Conservation (phyloP, 176 grass and related monocot genomes). For the Triticum monococcum region DNA sequence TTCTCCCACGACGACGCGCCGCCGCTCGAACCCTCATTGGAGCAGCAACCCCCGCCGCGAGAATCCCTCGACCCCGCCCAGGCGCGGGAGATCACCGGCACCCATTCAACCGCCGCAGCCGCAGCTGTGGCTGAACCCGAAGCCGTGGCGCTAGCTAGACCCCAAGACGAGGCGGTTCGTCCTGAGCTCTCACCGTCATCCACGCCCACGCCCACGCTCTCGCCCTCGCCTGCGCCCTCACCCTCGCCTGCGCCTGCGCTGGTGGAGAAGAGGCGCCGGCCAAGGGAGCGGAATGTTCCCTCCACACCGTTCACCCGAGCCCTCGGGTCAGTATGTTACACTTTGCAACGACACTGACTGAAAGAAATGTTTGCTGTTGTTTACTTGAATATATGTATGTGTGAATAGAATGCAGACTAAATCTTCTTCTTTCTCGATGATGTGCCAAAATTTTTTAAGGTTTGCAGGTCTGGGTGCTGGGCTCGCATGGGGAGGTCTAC, state of each 20-base stretch:
- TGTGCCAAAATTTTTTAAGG: constrained; percentile 31
- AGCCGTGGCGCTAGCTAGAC: not conserved
- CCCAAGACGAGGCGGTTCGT: not conserved
- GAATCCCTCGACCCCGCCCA: constrained; percentile 11
- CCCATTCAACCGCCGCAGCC: not conserved
- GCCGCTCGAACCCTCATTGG: constrained; percentile 22
- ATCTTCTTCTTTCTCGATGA: constrained; percentile 2
- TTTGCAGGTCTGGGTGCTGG: constrained; percentile 89
- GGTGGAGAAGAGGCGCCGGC: constrained; percentile 56
- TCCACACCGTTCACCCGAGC: constrained; percentile 85
- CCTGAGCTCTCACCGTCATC: not conserved
- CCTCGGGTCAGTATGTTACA: constrained; percentile 60
- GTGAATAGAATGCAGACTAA: constrained; percentile 8
- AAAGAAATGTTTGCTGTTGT: constrained; percentile 1
- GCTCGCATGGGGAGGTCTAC: constrained; percentile 77
- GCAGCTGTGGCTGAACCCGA: not conserved
- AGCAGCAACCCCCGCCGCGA: constrained; percentile 1
- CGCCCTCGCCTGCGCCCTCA: not conserved
- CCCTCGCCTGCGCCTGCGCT: not conserved
- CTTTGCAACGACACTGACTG: not conserved
- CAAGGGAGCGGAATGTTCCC: constrained; percentile 80
- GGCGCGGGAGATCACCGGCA: not conserved
- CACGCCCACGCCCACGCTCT: not conserved
- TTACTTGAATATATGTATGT: not conserved
- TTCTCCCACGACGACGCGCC: constrained; percentile 39